Base-by-base conservation (phyloP, 1,284 basidiomycete genomes). In the Wallemia mellicola region DNA sequence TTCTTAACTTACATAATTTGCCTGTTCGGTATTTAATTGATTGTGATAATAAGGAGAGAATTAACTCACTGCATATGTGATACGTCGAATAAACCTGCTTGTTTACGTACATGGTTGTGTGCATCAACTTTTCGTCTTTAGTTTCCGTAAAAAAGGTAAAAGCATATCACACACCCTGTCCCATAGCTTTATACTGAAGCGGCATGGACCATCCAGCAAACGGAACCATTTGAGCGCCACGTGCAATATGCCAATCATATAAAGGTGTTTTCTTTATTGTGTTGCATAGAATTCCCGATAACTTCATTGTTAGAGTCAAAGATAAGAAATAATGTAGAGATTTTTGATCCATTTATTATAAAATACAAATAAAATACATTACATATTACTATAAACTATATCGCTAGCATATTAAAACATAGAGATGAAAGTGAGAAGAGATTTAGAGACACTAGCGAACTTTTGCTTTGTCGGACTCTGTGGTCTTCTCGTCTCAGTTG, bases 151-250 rank as follows among this genome's bases (percentile, higher is more conserved):
- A n/a, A n/a, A n/a, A n/a, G n/a, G n/a, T n/a, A n/a, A n/a, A n/a
- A n/a, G n/a, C n/a, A n/a, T n/a, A n/a, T n/a, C n/a, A 67, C 75
- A 62, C 61, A 83, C 87, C 79, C 74, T 88, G 84, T 1, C 86
- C 86, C 58, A 86, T 77, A 59, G 77, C 76, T 19, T 80, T 82
- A 67, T 95, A 99, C 2, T 77, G 73, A 59, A 99, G 75, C 0
- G 92, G 92, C 92, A 99, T 99, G 15, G 79, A 78, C 70, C 81
- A 96, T 2, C 92, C 92, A 1, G 87, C 91, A 68, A 96, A 99
- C 0, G 86, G 83, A 0, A 96, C 89, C 85, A 98, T 91, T 72
- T 94, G 94, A 19, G 82, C 94, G 33, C 78, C 82, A 68, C 88
- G 76, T 63, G 77, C 68, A 61, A 86, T 70, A 69, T 99, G 91